Conservation (phyloP, 345 rosid species). For the Camelina sativa region DNA sequence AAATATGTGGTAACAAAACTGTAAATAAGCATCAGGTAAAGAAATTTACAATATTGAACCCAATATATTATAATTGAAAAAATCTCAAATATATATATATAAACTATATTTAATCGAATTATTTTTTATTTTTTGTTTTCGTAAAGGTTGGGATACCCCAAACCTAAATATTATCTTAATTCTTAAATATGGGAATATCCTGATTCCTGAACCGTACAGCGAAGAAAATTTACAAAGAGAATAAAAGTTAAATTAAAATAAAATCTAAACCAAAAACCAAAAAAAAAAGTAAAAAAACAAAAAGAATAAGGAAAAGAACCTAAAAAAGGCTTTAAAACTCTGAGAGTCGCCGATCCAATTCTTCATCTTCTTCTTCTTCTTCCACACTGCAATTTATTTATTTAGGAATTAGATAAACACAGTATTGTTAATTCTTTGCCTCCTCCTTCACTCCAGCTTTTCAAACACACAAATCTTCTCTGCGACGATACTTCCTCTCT, state of each 20-base stretch:
- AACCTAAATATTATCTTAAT: background rate
- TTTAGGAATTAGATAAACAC: background rate
- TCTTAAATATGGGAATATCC: background rate
- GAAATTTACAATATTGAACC: too few species aligned
- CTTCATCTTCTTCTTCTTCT: background rate
- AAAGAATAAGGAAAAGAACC: background rate
- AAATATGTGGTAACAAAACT: too few species aligned
- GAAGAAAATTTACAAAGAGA: background rate
- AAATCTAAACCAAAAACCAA: background rate
- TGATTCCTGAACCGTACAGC: background rate
- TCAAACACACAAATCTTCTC: background rate
- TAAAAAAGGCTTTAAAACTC: background rate
- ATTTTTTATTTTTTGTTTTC: too few species aligned
- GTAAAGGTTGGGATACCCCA: too few species aligned
- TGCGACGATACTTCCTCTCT: background rate
- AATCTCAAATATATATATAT: too few species aligned
- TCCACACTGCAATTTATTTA: conserved; percentile 2
- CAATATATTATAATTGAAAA: too few species aligned
- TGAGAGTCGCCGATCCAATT: conserved; percentile 5
- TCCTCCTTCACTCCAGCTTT: conserved; percentile 1
- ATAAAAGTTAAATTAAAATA: background rate
- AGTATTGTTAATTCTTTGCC: background rate
- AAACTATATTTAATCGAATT: too few species aligned
- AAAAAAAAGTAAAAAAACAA: background rate
- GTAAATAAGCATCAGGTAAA: too few species aligned